phyloP scores from a whole-genome alignment of 2,329 filamentous ascomycete species.

The Monosporascus sp. region DNA sequence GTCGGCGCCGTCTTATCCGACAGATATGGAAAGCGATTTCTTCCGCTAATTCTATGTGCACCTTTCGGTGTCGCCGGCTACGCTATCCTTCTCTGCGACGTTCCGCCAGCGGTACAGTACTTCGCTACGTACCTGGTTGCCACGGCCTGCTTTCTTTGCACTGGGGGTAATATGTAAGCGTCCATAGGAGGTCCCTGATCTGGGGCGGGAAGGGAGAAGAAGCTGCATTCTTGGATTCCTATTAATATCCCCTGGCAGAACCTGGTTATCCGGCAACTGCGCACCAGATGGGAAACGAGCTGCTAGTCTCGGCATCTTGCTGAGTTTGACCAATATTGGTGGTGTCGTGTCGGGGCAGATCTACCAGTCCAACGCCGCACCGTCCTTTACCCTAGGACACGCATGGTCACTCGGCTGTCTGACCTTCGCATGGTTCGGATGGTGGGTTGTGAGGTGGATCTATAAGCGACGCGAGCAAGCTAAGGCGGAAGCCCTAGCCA shows the following conservation, averaged over 20 bases:
- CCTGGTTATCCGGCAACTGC: conserved; percentile 22
- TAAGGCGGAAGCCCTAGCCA: conserved; percentile 24
- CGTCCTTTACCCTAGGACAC: conserved; percentile 24
- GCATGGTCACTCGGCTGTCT: conserved; percentile 32
- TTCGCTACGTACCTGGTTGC: conserved; percentile 23
- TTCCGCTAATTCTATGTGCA: conserved; percentile 27
- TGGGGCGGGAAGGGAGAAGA: too few species aligned
- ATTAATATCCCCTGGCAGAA: conserved; percentile 5
- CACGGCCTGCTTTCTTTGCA: conserved; percentile 20
- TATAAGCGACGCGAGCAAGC: conserved; percentile 24
- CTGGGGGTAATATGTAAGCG: conserved; percentile 20
- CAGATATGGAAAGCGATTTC: conserved; percentile 30
- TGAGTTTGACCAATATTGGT: conserved; percentile 20
- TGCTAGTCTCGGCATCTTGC: conserved; percentile 20
- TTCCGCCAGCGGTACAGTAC: conserved; percentile 17
- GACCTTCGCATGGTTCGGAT: conserved; percentile 30
- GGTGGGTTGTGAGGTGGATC: conserved; percentile 29
- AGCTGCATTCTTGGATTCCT: neutral
- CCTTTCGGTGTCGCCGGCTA: conserved; percentile 22
- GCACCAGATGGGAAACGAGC: conserved; percentile 24
- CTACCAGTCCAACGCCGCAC: conserved; percentile 18
- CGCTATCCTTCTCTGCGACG: conserved; percentile 18
- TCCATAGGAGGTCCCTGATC: too few species aligned
- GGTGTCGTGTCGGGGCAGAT: conserved; percentile 24
- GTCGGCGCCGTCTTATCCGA: conserved; percentile 33